Conservation (phyloP, 2,329 filamentous ascomycete genomes). For the Aspergillus texensis region DNA sequence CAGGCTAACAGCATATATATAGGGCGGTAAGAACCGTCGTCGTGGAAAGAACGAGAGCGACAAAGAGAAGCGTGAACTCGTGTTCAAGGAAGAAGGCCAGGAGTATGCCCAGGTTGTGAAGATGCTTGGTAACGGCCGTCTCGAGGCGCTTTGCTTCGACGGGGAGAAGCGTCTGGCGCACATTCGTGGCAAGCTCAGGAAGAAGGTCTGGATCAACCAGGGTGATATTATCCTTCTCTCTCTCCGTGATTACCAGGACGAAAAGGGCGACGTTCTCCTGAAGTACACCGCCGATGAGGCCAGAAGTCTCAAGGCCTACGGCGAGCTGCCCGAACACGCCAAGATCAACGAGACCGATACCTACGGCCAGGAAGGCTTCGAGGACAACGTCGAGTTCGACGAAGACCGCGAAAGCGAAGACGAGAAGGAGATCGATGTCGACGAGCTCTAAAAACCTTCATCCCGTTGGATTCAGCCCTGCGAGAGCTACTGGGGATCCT, state of each 20-base stretch:
- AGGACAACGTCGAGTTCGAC: conserved; percentile 98
- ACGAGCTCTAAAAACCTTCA: conserved; percentile 74
- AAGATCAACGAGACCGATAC: conserved; percentile 99
- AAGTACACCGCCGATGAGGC: conserved; percentile 98
- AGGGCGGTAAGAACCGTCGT: conserved; percentile 98
- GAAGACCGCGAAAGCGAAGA: conserved; percentile 75
- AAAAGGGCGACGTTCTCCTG: conserved; percentile 90
- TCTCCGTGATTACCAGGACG: conserved; percentile 89
- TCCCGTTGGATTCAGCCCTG: conserved; percentile 36
- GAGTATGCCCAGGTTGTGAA: conserved; percentile 87
- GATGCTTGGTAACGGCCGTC: conserved; percentile 94
- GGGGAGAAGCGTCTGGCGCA: conserved; percentile 83
- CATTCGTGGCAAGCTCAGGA: conserved; percentile 93
- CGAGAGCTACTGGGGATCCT: conserved; percentile 28
- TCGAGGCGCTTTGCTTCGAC: conserved; percentile 94
- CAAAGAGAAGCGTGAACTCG: conserved; percentile 97
- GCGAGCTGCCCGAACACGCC: conserved; percentile 92
- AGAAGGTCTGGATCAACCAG: conserved; percentile 99
- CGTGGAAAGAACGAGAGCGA: conserved; percentile 99
- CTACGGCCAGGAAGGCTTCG: conserved; percentile 82
- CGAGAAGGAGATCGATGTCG: conserved; percentile 86
- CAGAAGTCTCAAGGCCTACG: conserved; percentile 91
- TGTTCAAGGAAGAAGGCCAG: conserved; percentile 98
- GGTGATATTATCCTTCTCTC: conserved; percentile 90
- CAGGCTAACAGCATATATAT: conserved; percentile 39